phyloP scores from a whole-genome alignment of 2,329 filamentous ascomycete species.

The Venturia asperata region DNA sequence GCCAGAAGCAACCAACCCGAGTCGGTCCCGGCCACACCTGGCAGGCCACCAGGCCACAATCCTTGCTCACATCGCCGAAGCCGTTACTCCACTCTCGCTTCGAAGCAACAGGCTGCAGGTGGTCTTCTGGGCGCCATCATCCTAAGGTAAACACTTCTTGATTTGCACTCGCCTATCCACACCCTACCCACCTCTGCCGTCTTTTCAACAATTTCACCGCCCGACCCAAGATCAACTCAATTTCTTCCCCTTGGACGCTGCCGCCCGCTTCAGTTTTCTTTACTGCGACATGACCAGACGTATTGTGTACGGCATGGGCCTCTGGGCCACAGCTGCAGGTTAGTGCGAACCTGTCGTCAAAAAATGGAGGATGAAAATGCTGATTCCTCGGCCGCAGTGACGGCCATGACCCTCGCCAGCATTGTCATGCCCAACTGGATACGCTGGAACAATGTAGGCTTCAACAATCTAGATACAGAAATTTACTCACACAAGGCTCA shows the following conservation, averaged over 20 bases:
- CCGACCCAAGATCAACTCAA: too few relatives aligned
- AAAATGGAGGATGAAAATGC: neutral
- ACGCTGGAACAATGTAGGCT: conserved; percentile 47
- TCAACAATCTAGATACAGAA: neutral
- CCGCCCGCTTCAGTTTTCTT: neutral
- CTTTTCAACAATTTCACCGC: conserved; percentile 3
- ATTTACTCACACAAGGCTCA: neutral
- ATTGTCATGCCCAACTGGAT: conserved; percentile 68
- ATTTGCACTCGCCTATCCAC: neutral
- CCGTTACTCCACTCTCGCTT: neutral
- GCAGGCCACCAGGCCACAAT: neutral
- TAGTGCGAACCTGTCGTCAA: neutral
- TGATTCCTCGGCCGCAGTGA: conserved; percentile 44
- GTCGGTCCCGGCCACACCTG: too few relatives aligned
- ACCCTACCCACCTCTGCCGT: neutral
- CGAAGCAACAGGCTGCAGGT: neutral
- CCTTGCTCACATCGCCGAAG: neutral
- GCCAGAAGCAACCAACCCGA: too few relatives aligned
- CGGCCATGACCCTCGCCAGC: conserved; percentile 61
- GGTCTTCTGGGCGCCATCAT: neutral
- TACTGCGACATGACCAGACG: conserved; percentile 39
- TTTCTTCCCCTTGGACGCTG: neutral
- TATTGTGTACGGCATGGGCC: conserved; percentile 43
- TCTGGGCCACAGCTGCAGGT: conserved; percentile 23
- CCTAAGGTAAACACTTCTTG: neutral